Percentiles rank a stretch among this genome's conserved stretches.
phyloP scores from a whole-genome alignment of 768 basidiomycete species.

The Xanthoconium stramineum region DNA sequence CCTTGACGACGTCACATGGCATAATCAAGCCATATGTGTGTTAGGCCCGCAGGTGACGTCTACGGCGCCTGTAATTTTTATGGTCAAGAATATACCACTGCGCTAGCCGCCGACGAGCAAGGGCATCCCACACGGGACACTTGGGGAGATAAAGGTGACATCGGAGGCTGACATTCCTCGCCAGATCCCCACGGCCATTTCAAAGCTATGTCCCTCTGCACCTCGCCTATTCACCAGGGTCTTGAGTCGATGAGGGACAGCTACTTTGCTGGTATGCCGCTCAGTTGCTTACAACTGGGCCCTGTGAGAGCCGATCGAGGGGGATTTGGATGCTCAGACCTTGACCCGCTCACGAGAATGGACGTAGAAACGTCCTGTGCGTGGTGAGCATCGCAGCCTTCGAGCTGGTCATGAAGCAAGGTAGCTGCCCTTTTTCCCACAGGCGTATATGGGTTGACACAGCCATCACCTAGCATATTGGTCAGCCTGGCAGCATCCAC shows the following conservation, averaged over 20 bases:
- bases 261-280: constrained; percentile 68
- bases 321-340: constrained; percentile 72
- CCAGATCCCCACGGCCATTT: constrained; percentile 59
- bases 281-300: constrained; percentile 54
- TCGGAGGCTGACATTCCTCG: constrained; percentile 12
- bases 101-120: constrained; percentile 1
- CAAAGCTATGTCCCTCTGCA: constrained; percentile 31
- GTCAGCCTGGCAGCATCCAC: no score
- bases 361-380: constrained; percentile 38
- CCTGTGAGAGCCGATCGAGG: constrained; percentile 61
- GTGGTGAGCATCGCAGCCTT: constrained; percentile 73
- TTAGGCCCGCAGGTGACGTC: not conserved
- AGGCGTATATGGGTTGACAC: no score
- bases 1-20: accelerated
- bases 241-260: constrained; percentile 36
- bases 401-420: constrained; percentile 33
- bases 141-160: constrained; percentile 12
- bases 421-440: no score
- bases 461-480: no score
- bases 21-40: accelerated
- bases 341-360: constrained; percentile 70
- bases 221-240: constrained; percentile 33
- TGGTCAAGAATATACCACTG: not conserved
- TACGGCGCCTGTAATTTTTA: not conserved
- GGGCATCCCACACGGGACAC: constrained; percentile 15